Conservation (phyloP, 106 monocot species). For the Iris macrosiphon region DNA sequence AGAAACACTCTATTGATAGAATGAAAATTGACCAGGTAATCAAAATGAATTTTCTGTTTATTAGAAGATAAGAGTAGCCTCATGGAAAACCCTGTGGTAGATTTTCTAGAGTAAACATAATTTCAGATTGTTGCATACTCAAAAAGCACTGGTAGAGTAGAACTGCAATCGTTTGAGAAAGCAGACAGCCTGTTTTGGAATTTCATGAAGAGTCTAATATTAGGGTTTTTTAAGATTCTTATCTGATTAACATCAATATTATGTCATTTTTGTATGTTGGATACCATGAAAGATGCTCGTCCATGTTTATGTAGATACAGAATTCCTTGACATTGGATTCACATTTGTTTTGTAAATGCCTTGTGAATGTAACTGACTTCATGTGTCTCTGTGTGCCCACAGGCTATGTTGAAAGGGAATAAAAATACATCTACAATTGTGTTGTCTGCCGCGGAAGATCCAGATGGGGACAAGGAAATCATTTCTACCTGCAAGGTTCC, state of each 20-base stretch:
- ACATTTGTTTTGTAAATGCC: background rate
- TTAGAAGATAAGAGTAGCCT: background rate
- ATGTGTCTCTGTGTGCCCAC: background rate
- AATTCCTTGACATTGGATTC: background rate
- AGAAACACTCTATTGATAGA: slow-evolving; percentile 1
- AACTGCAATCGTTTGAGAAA: no score
- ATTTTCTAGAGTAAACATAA: background rate
- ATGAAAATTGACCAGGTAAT: slow-evolving; percentile 12
- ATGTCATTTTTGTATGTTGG: no score
- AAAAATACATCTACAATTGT: background rate
- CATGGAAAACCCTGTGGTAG: background rate
- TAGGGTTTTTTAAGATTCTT: no score
- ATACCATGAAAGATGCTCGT: no score
- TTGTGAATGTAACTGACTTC: background rate
- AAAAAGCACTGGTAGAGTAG: background rate
- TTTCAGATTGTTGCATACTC: background rate
- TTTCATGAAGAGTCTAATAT: no score
- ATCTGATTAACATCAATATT: no score
- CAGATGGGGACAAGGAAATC: background rate
- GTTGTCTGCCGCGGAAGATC: background rate
- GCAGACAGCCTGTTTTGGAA: no score
- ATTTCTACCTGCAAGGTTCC: background rate
- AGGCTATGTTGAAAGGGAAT: slow-evolving; percentile 8
- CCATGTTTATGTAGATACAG: no score
- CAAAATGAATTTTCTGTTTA: background rate